Percentiles rank a stretch among this genome's conserved stretches.
phyloP scores from a whole-genome alignment of 1,139 yeast species.

The Sugiyamaella sp. region DNA sequence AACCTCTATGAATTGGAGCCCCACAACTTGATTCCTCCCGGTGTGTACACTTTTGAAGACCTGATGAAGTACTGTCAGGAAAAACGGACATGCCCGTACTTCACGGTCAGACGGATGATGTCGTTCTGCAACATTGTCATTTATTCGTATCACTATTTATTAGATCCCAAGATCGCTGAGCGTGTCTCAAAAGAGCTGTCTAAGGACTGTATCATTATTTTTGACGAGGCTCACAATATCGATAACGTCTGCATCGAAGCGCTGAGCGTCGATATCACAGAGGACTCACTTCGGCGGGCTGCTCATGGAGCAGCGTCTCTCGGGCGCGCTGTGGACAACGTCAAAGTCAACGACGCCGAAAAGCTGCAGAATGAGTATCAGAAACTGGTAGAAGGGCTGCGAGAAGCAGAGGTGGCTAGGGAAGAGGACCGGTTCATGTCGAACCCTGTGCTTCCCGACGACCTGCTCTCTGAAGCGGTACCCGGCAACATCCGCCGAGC shows the following conservation, averaged over 20 bases:
- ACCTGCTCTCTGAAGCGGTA: conserved; percentile 84
- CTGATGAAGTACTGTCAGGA: conserved; percentile 74
- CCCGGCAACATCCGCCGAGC: conserved; percentile 98
- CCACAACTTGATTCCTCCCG: conserved; percentile 83
- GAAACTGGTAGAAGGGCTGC: conserved; percentile 82
- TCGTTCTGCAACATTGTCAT: conserved; percentile 92
- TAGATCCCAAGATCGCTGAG: conserved; percentile 97
- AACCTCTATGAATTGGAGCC: conserved; percentile 84
- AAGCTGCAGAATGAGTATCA: conserved; percentile 89
- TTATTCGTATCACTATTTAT: conserved; percentile 91
- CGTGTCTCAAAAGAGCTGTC: conserved; percentile 90
- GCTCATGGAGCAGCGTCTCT: conserved; percentile 80
- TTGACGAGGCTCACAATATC: conserved; percentile 98
- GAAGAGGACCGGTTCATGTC: conserved; percentile 84
- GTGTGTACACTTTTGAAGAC: conserved; percentile 92
- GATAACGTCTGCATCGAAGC: conserved; percentile 99
- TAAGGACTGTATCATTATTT: conserved; percentile 89
- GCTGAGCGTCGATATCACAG: conserved; percentile 81
- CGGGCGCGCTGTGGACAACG: conserved; percentile 75
- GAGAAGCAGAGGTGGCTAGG: conserved; percentile 72
- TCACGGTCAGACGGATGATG: conserved; percentile 97
- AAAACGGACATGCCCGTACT: conserved; percentile 89
- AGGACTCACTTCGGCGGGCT: conserved; percentile 78
- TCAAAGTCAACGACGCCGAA: conserved; percentile 78
- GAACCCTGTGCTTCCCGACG: conserved; percentile 85